Base-by-base conservation (phyloP, 78 protist genomes). In the Dictyostelium intermedium region DNA sequence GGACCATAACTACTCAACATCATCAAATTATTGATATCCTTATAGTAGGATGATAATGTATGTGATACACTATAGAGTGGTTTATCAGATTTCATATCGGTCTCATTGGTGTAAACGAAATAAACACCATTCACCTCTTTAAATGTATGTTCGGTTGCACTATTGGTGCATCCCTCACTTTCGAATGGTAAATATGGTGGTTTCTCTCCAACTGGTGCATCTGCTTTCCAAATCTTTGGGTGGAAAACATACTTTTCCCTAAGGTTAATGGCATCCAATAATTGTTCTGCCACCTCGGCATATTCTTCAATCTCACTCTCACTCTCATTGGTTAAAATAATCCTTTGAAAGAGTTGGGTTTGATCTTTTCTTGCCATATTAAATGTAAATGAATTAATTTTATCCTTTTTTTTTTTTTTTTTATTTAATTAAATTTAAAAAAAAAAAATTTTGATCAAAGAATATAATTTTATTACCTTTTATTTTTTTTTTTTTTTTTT, bases 221-320 rank as follows among this genome's bases (percentile, higher is more conserved):
- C 87, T 0, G 41, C 69, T 73, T 84, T 83, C 89, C 91, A 82
- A 2, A 85, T 78, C 89, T 92, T 92, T 50, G 96, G 96, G 7
- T 74, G 76, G 47, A 50, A 92, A 2, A 92, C 35, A 72, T 84
- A 92, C 30, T 84, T 85, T 14, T 84, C 53, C 66, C 96, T 50
- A 50, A 84, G 66, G 53, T 84, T 84, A 39, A 92, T 78, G 14
- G 86, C 78, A 27, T 92, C 84, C 5, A 84, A 72, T 37, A 92
- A 73, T 80, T 85, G 91, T 37, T 84, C 76, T 18, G 91, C 86
- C 9, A 92, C 96, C 13, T 92, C 96, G 53, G 56, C 61, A 85
- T 81, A 85, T 20, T 92, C 96, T 32, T 73, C 96, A 80, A 89
- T 89, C 34, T 89, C 93, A 61, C 82, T 89, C 47, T 89, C 93